A percentile compares a stretch with the other conserved stretches of the same genome.
These are phyloP conservation scores for Aspergillus sp. DNA, from an alignment of 2,329 filamentous ascomycete species.

Conservation along the genomic window DNA sequence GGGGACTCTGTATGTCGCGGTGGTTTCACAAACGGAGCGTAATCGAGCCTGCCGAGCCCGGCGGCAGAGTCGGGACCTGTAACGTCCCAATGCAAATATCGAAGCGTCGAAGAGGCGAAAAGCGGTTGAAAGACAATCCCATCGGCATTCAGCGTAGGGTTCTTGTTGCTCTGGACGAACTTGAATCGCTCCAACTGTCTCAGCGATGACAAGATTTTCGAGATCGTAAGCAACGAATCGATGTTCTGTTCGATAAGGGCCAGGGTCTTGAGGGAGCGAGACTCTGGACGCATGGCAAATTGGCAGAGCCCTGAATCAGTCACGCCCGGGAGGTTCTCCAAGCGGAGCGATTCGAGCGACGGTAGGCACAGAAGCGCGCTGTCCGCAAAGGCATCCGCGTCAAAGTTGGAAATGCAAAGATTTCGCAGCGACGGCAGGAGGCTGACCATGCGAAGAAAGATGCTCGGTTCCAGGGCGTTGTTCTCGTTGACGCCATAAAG, in stretches of 20 bases:
- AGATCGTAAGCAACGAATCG: slow-evolving; percentile 53
- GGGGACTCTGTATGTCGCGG: slow-evolving; percentile 38
- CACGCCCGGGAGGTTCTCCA: slow-evolving; percentile 58
- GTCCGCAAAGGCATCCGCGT: slow-evolving; percentile 57
- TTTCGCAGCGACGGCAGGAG: slow-evolving; percentile 55
- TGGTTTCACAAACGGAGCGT: slow-evolving; percentile 38
- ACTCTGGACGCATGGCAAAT: slow-evolving; percentile 51
- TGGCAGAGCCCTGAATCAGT: slow-evolving; percentile 58
- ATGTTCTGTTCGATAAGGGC: slow-evolving; percentile 57
- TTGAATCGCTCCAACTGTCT: slow-evolving; percentile 51
- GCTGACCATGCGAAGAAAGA: slow-evolving; percentile 56
- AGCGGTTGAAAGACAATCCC: slow-evolving; percentile 49
- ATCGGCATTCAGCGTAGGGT: slow-evolving; percentile 48
- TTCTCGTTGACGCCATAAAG: slow-evolving; percentile 50
- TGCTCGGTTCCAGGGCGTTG: slow-evolving; percentile 54
- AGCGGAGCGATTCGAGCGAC: slow-evolving; percentile 53
- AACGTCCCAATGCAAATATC: slow-evolving; percentile 60
- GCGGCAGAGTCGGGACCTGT: slow-evolving; percentile 40
- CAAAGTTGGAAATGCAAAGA: slow-evolving; percentile 57
- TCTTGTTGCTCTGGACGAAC: slow-evolving; percentile 52
- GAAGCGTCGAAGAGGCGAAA: slow-evolving; percentile 52
- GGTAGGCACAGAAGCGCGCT: slow-evolving; percentile 56
- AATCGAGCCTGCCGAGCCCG: slow-evolving; percentile 41
- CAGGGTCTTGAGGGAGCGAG: slow-evolving; percentile 49
- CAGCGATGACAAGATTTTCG: slow-evolving; percentile 53